Evolutionary conservation across 2,329 filamentous ascomycete species (phyloP).

Genomic region (Stagonosporopsis cucurbitacearum): DNA sequence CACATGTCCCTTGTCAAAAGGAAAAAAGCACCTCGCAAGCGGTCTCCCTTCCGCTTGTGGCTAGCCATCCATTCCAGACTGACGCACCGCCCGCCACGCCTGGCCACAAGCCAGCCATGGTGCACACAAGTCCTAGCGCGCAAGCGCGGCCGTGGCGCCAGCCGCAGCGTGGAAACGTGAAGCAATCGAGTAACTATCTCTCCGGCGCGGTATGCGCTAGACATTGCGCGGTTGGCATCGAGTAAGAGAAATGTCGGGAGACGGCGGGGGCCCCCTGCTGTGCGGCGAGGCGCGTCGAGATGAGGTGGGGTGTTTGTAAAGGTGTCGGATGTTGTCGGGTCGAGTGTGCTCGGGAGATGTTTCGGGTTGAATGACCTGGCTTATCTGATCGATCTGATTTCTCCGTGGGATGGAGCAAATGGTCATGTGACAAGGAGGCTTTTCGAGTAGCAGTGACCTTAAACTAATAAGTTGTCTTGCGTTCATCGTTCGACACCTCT

Average conservation of each 20-base stretch:
- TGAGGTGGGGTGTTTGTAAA: slow-evolving; percentile 3
- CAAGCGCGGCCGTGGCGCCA: no score
- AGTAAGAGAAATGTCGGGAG: slow-evolving; percentile 15
- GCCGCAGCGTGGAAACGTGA: slow-evolving; percentile 7
- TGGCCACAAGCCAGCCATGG: not conserved
- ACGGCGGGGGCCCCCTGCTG: slow-evolving; percentile 3
- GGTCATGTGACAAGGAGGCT: not conserved
- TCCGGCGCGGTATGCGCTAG: slow-evolving; percentile 6
- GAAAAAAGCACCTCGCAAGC: slow-evolving; percentile 8
- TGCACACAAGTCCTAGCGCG: no score
- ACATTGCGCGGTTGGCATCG: slow-evolving; percentile 1
- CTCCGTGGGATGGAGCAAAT: not conserved
- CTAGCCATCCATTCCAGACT: slow-evolving; percentile 6
- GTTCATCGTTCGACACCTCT: not conserved
- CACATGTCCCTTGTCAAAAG: slow-evolving; percentile 3
- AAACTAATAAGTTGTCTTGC: not conserved
- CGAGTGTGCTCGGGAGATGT: not conserved
- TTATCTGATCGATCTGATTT: not conserved
- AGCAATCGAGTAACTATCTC: slow-evolving; percentile 19
- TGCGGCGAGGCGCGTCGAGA: slow-evolving; percentile 12
- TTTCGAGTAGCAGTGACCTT: not conserved
- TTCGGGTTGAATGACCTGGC: not conserved
- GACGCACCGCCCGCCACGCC: slow-evolving; percentile 6
- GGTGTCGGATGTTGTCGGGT: not conserved
- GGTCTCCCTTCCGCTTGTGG: slow-evolving; percentile 7